Percentiles rank a stretch among this genome's conserved stretches.
These are phyloP conservation scores for Penicillium sclerotigenum DNA, from an alignment of 2,329 filamentous ascomycete genomes.

Conservation along the genomic window DNA sequence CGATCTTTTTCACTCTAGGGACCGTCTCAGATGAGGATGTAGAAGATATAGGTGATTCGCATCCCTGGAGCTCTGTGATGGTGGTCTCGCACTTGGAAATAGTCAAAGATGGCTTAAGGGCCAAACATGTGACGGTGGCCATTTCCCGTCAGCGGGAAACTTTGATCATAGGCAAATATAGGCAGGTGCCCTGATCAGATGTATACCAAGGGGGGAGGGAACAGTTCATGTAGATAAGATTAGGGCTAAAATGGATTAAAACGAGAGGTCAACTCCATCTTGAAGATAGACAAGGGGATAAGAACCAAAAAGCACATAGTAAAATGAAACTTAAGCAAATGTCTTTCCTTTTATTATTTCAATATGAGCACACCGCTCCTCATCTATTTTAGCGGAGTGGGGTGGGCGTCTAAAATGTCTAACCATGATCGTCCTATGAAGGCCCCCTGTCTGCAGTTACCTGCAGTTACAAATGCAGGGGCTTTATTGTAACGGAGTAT, in stretches of 20 bases:
- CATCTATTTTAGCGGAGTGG: slow-evolving; percentile 11
- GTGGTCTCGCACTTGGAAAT: slow-evolving; percentile 14
- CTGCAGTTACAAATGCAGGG: slow-evolving; percentile 21
- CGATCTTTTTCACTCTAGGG: slow-evolving; percentile 13
- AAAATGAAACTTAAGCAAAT: neutral
- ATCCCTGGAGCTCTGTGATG: slow-evolving; percentile 16
- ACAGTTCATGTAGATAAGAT: slow-evolving; percentile 9
- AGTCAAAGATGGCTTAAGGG: slow-evolving; percentile 11
- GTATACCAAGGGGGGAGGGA: neutral
- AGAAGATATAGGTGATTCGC: slow-evolving; percentile 3
- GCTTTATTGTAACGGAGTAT: neutral
- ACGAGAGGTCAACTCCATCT: slow-evolving; percentile 15
- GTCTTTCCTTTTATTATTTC: neutral
- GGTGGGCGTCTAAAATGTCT: slow-evolving; percentile 10
- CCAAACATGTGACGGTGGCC: slow-evolving; percentile 31
- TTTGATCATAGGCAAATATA: neutral
- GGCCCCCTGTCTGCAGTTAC: neutral
- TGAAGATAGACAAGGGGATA: slow-evolving; percentile 4
- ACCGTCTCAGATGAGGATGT: slow-evolving; percentile 16
- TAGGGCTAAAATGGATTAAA: slow-evolving; percentile 12
- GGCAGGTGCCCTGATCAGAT: slow-evolving; percentile 3
- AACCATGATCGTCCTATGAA: slow-evolving; percentile 2
- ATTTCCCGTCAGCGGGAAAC: slow-evolving; percentile 10
- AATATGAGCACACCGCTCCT: slow-evolving; percentile 14
- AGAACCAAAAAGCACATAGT: neutral